Evolutionary conservation across 306 rosid genomes (phyloP), one percentile per base, ranked within the genome.

Genomic region (Castanopsis chinensis): DNA sequence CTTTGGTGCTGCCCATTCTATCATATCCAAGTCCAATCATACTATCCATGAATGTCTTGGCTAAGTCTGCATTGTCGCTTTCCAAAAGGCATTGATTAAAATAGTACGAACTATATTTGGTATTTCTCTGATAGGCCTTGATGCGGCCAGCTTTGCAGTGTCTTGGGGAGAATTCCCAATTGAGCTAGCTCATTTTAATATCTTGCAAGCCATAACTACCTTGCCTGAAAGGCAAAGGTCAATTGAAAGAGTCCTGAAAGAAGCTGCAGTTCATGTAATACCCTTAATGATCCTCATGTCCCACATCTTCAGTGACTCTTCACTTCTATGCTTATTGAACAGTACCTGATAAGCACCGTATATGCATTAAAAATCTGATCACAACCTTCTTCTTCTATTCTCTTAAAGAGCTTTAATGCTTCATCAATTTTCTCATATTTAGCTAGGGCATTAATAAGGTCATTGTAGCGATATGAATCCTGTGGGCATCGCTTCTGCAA

Each of bases 21-120:
- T 90, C 94, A 86, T 95, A 95, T 59, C 99, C 99, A 75, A 95
- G 88, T 65, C 99, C 98, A 15, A 93, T 90, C 90, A 86, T 95
- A 82, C 98, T 89, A 69, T 91, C 97, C 97, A 88, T 93, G 89
- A 95, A 84, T 81, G 90, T 93, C 37, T 91, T 89, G 6, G 97
- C 98, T 69, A 93, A 85, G 77, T 89, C 97, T 30, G 92, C 87
- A 83, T 87, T 89, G 72, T 97, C 94, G 97, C 88, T 80, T 91
- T 93, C 88, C 97, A 92, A 87, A 90, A 85, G 77, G 93, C 94
- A 87, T 91, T 90, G 79, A 93, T 93, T 58, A 93, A 75, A 74
- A 87, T 52, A 23, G 97, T 95, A 17, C 94, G 88, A 70, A 95
- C 71, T 79, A 79, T 92, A 61, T 98, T 97, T 0, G 98, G 98